Evolutionary conservation across 163 green algal genomes (phyloP).

Genomic region (Prototheca cutis): DNA sequence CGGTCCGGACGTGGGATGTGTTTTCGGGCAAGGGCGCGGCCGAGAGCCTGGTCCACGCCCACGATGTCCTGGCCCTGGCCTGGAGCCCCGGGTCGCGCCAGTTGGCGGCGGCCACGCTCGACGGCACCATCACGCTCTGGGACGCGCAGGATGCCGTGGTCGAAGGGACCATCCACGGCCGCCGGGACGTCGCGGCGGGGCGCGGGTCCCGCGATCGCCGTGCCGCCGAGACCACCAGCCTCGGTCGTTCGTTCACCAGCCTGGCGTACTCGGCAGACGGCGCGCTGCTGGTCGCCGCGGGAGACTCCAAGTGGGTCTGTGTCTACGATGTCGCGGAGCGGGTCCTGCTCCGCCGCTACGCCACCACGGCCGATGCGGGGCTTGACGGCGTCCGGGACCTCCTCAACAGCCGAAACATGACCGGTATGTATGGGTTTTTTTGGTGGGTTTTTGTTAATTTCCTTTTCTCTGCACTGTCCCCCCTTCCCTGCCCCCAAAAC

Average conservation of each 20-base stretch:
- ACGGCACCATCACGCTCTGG: conserved; percentile 90
- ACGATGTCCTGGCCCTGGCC: conserved; percentile 86
- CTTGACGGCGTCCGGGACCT: conserved; percentile 88
- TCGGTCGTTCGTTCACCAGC: conserved; percentile 72
- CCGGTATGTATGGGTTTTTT: conserved; percentile 14
- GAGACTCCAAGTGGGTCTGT: conserved; percentile 62
- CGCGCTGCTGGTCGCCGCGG: conserved; percentile 70
- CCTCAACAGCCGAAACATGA: conserved; percentile 80
- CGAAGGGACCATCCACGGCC: conserved; percentile 67
- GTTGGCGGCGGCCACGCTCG: conserved; percentile 78
- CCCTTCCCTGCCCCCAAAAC: too few species aligned
- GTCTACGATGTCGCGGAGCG: conserved; percentile 87
- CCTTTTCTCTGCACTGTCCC: too few species aligned
- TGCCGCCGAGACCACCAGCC: conserved; percentile 51
- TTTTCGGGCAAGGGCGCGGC: conserved; percentile 65
- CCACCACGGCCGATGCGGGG: conserved; percentile 63
- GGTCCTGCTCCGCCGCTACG: conserved; percentile 78
- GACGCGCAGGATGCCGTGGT: conserved; percentile 72
- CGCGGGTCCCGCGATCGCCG: conserved; percentile 55
- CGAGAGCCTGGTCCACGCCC: conserved; percentile 75
- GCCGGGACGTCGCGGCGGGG: conserved; percentile 77
- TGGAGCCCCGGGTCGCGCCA: conserved; percentile 78
- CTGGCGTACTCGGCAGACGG: conserved; percentile 85
- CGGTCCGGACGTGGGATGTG: conserved; percentile 85
- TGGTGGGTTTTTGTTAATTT: too few species aligned